Evolutionary conservation across 139 green algal genomes (phyloP).

Genomic region (Nannochloris sp.): DNA sequence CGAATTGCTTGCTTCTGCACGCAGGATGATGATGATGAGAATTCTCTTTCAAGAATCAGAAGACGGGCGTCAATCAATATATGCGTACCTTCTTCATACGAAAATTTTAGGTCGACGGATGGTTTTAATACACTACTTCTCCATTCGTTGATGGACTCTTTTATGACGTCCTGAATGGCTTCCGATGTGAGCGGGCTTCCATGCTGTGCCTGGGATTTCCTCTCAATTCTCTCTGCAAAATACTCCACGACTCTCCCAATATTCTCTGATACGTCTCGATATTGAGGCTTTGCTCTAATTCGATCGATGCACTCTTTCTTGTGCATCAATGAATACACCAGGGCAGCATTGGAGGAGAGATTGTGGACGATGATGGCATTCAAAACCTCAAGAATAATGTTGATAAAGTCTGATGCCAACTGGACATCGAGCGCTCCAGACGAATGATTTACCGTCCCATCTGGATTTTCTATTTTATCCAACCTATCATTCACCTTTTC

Average conservation of each 20-base stretch:
- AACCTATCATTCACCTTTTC: constrained; percentile 3
- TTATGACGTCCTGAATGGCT: constrained; percentile 35
- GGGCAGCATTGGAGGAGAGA: constrained; percentile 35
- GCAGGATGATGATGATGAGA: neutral
- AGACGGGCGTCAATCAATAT: too few species aligned
- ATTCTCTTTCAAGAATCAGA: too few species aligned
- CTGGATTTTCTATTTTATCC: too few species aligned
- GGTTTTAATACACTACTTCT: constrained; percentile 34
- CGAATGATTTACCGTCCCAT: too few species aligned
- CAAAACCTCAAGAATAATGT: constrained; percentile 79
- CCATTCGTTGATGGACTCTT: constrained; percentile 33
- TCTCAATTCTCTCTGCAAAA: constrained; percentile 56
- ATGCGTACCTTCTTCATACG: constrained; percentile 53
- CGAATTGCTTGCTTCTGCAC: neutral
- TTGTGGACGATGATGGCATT: constrained; percentile 61
- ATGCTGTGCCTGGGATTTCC: neutral
- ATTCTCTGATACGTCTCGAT: constrained; percentile 65
- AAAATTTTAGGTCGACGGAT: constrained; percentile 56
- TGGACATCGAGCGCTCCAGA: constrained; percentile 36
- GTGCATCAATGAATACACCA: constrained; percentile 88
- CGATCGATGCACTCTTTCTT: constrained; percentile 28
- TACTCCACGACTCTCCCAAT: constrained; percentile 34
- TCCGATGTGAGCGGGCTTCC: constrained; percentile 8
- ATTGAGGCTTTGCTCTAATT: constrained; percentile 41
- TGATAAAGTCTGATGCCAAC: constrained; percentile 73